Percentiles rank a stretch among this genome's conserved stretches.
These are phyloP conservation scores for Euphrasia arctica DNA, from an alignment of 305 asterid genomes.

Conservation along the genomic window DNA sequence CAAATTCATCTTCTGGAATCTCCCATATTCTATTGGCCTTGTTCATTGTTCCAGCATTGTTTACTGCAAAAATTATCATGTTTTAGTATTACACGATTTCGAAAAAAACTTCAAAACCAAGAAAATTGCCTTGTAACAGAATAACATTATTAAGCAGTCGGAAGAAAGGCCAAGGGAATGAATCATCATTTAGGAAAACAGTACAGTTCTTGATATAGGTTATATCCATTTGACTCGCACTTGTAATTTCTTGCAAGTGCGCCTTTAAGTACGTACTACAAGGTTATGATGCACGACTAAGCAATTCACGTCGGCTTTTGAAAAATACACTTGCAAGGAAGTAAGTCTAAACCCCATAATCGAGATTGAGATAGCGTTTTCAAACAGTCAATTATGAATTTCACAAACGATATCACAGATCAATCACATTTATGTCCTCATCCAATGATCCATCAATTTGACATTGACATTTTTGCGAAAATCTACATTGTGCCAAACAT, in stretches of 20 bases:
- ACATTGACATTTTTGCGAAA: background rate
- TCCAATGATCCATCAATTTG: constrained; percentile 4
- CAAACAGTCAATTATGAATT: background rate
- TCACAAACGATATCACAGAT: constrained; percentile 5
- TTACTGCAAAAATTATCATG: constrained; percentile 40
- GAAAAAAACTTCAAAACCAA: background rate
- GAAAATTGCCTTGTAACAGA: background rate
- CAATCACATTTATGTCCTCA: constrained; percentile 1
- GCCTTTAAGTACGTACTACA: background rate
- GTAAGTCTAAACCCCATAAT: constrained; percentile 14
- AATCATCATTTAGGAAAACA: background rate
- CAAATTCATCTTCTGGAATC: constrained; percentile 82
- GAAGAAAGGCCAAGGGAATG: constrained; percentile 1
- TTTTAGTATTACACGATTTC: constrained; percentile 18
- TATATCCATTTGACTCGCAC: constrained; percentile 15
- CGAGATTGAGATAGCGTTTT: constrained; percentile 8
- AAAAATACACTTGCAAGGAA: constrained; percentile 5
- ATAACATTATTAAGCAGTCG: constrained; percentile 5
- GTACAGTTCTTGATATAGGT: background rate
- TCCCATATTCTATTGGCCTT: constrained; percentile 86
- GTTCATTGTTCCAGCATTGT: constrained; percentile 88
- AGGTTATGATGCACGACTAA: constrained; percentile 8
- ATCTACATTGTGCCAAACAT: background rate
- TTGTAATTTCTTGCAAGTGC: constrained; percentile 4
- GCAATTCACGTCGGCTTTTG: background rate